Base-by-base conservation (phyloP, 192 early-diverging fungal species). In the Funneliformis geosporum region DNA sequence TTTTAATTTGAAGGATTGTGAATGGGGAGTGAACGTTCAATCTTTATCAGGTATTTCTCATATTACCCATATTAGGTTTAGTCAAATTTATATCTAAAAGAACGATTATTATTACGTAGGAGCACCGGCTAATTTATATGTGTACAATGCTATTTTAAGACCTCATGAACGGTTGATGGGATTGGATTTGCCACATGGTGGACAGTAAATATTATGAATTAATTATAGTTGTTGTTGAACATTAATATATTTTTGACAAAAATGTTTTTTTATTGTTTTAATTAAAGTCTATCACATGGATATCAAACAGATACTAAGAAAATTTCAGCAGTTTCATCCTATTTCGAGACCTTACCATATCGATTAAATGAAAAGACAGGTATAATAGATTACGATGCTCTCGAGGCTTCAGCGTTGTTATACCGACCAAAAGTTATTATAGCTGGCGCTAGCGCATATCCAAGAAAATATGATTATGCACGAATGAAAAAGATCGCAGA, bases 1-100 rank as follows among this genome's bases (percentile, higher is more conserved):
- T 23, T 99, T 97, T 83, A 82, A 89, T 60, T 88, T 99, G 79
- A 89, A 94, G 83, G 83, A 87, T 21, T 87, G 86, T 46, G 87
- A 95, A 82, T 99, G 98, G 98, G 98, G 98, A 78, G 97, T 98
- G 72, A 99, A 99, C 79, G 98, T 99, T 59, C 98, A 99, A 84
- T 73, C 96, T 23, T 90, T 99, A 74, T 98, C 97, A 55, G 95
- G 92, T 86, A 70, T 16, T 25, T 14, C 11, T 76, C n/a, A 7
- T 61, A 80, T 18, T 12, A 40, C 27, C 38, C 18, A 78, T 4
- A 27, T 25, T 25, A n/a, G 38, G 12, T 50, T 33, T 11, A 27
- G 2, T 38, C 46, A 28, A n/a, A 75, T 39, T 75, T 8, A 33
- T 78, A 46, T 76, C 40, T 74, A 75, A 10, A 68, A n/a, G 12